Evolutionary conservation across 306 rosid species (phyloP), one percentile per base, ranked within the genome.

Genomic region (Psophocarpus tetragonolobus): DNA sequence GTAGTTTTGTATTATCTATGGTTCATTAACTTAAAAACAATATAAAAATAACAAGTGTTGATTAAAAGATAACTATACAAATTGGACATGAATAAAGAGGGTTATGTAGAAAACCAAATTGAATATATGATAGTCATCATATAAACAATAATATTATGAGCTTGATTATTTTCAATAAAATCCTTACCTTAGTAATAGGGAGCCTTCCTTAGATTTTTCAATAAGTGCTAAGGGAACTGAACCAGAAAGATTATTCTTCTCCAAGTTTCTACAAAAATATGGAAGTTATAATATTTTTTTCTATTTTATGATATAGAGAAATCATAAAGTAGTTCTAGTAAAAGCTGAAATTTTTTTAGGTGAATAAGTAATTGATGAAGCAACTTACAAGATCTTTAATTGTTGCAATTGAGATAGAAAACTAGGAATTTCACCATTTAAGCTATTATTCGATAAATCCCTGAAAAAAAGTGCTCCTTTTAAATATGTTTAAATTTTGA

Each of bases 391-490:
- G 39, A 70, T 61, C 63, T 57, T 58, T n/a, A 84, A 57, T 6
- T 35, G 0, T 39, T 13, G 57, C 29, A 87, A 26, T 48, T 80
- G 44, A 21, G 85, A 35, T 32, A 83, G 56, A 54, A 80, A 81
- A 3, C 27, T 41, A 10, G 86, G 87, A 6, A 85, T 67, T 23
- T 42, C 11, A 24, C 89, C 86, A 0, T 48, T 66, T 65, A 87
- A 82, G 75, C 50, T 38, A 8, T 87, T 87, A 78, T 87, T 75
- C 26, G 92, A 88, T 60, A 86, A 56, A 81, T 86, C 90, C 87
- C 90, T 88, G 80, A 12, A 80, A 84, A 65, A 84, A 21, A 45
- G 12, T 0, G 47, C 20, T 20, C n/a, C 61, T 26, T 79, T 11
- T 38, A 71, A 74, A 51, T 0, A 30, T 11, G 13, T 53, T 38